Evolutionary conservation across 805 yeast genomes (phyloP), one percentile per base, ranked within the genome.

Genomic region (Ogataea nonfermentans): DNA sequence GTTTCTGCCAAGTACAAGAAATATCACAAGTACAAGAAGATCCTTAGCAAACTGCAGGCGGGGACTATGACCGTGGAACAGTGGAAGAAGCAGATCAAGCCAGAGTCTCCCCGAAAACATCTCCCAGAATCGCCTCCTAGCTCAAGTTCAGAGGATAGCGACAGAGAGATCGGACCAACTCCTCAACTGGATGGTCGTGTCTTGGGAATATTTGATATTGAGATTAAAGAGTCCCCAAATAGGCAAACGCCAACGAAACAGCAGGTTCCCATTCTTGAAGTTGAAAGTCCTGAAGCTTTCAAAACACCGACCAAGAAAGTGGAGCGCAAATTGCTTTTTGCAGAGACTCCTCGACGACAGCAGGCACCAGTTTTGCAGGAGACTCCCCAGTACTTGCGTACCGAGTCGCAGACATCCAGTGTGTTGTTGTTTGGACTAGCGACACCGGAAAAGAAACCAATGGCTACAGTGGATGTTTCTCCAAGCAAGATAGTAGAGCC

Each of bases 111-210:
- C 1, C 32, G n/a, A 4, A 13, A 8, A 15, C 14, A 26, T 11
- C 14, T 27, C 3, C 36, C 36, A 7, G 26, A 26, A 14, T 37
- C 41, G 6, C 35, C 41, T 4, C 41, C 44, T 5, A 33, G 33
- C 4, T 39, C 40, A 20, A 33, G 44, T 4, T 41, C 34, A 37
- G 46, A 33, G 3, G 44, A 46, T 12, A 45, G 46, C 19, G 52
- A 44, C 11, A 40, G 40, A 16, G 84, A 78, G 44, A 56, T 86
- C 9, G 95, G 95, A 0, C 96, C 96, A 1, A 87, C 96, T 0
- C 96, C 96, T 0, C 95, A 87, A 51, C 71, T 86, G 8, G 71
- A 81, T 45, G 96, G 96, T 0, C 74, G 82, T 38, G 84, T 85
- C 0, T 57, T 84, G 24, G 79, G 93, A 12, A 68, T 87, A 4